These are phyloP conservation scores for Phaeotremella fagi DNA, from an alignment of 768 basidiomycete species.

Conservation along the genomic window DNA sequence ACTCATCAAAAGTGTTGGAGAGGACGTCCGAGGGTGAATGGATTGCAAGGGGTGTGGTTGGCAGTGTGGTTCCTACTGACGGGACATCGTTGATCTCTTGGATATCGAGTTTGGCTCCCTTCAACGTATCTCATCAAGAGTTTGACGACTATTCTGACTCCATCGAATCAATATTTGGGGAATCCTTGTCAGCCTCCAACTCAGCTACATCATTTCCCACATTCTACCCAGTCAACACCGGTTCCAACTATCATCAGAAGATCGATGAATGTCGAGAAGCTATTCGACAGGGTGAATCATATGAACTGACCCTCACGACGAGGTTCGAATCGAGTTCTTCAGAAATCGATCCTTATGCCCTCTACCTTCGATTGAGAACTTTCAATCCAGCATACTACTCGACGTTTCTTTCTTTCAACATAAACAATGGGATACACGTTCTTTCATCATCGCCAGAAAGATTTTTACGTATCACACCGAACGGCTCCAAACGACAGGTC, in stretches of 20 bases:
- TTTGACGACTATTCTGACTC: no score
- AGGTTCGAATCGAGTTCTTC: constrained; percentile 40
- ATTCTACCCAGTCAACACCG: constrained; percentile 25
- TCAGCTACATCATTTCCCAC: constrained; percentile 25
- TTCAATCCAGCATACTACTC: constrained; percentile 87
- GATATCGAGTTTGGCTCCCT: no score
- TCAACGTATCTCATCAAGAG: no score
- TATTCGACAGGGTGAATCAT: constrained; percentile 79
- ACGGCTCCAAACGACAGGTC: constrained; percentile 53
- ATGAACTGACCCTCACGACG: constrained; percentile 82
- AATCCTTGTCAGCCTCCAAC: no score
- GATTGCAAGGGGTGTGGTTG: constrained; percentile 32
- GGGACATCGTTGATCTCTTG: constrained; percentile 18
- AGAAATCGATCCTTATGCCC: constrained; percentile 31
- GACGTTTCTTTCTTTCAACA: constrained; percentile 56
- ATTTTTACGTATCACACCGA: constrained; percentile 72
- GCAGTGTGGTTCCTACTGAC: background rate
- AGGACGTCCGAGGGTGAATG: constrained; percentile 32
- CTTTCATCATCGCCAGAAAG: constrained; percentile 87
- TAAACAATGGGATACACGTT: constrained; percentile 52
- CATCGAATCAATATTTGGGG: no score
- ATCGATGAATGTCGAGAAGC: constrained; percentile 68
- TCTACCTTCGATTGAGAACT: constrained; percentile 56
- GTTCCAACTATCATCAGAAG: constrained; percentile 58
- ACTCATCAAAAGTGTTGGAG: constrained; percentile 35